phyloP scores from a whole-genome alignment of 2,329 filamentous ascomycete species.

The Alternaria postmessia region DNA sequence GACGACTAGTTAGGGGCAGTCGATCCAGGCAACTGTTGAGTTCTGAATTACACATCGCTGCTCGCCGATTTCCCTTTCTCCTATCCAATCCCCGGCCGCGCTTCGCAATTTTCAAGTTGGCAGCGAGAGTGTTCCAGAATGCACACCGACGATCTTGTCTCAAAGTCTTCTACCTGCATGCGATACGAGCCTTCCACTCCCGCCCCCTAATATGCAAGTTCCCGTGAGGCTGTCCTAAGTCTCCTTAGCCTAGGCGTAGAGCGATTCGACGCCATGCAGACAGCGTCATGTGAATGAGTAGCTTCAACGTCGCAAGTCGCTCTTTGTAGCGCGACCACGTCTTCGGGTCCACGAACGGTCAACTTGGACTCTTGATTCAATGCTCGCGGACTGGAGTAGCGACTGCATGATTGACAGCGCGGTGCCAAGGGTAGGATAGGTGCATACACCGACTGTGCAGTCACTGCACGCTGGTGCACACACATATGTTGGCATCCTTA shows the following conservation, averaged over 20 bases:
- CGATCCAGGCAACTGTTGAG: neutral
- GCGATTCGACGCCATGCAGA: conserved; percentile 1
- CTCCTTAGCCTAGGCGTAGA: neutral
- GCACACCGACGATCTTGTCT: conserved; percentile 12
- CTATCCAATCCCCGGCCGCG: conserved; percentile 3
- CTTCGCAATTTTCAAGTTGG: conserved; percentile 3
- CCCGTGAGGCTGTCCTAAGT: conserved; percentile 14
- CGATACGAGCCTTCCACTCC: conserved; percentile 14
- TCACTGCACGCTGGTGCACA: neutral
- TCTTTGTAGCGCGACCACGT: conserved; percentile 23
- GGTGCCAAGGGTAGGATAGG: conserved; percentile 12
- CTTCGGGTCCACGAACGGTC: conserved; percentile 11
- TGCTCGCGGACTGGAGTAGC: conserved; percentile 9
- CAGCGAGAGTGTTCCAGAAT: neutral
- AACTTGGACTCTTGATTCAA: conserved; percentile 6
- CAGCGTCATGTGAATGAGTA: conserved; percentile 2
- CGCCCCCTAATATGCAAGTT: conserved; percentile 17
- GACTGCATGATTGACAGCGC: conserved; percentile 6
- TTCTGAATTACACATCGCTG: neutral
- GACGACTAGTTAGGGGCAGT: neutral
- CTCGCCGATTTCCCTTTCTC: neutral
- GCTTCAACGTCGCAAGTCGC: conserved; percentile 2
- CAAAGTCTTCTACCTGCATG: conserved; percentile 7
- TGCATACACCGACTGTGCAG: neutral
- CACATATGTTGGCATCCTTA: neutral